Evolutionary conservation across 2,329 filamentous ascomycete genomes (phyloP).

Genomic region (Cordyceps farinosa): DNA sequence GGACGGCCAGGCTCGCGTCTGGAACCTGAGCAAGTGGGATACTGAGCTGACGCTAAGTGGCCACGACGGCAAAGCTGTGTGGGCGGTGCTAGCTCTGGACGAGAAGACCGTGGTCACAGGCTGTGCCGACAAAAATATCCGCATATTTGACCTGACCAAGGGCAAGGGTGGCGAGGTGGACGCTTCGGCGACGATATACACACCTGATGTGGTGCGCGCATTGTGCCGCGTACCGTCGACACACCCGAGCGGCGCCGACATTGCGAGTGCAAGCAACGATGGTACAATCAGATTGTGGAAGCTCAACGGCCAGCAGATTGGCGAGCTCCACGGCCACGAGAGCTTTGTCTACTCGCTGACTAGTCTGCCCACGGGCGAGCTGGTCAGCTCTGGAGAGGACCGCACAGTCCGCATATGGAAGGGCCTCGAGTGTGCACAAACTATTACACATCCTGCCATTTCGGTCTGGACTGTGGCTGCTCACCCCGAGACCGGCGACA

Average conservation of each 20-base stretch:
- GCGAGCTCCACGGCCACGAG: conserved; percentile 80
- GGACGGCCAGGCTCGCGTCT: conserved; percentile 85
- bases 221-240: conserved; percentile 73
- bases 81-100: conserved; percentile 85
- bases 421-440: conserved; percentile 79
- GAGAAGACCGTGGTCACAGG: conserved; percentile 80
- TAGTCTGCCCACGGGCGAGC: conserved; percentile 73
- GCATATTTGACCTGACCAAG: conserved; percentile 71
- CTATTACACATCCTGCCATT: conserved; percentile 93
- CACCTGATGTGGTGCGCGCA: conserved; percentile 82
- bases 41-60: conserved; percentile 66
- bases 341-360: conserved; percentile 90
- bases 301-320: conserved; percentile 70
- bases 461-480: conserved; percentile 94
- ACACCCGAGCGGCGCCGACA: conserved; percentile 81
- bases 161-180: conserved; percentile 54
- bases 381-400: conserved; percentile 91
- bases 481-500: conserved; percentile 78
- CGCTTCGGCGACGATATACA: conserved; percentile 54
- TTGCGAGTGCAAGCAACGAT: conserved; percentile 93
- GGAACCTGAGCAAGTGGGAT: conserved; percentile 85
- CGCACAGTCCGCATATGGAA: conserved; percentile 90
- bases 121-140: conserved; percentile 85
- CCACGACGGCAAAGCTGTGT: conserved; percentile 74
- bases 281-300: conserved; percentile 86